Evolutionary conservation across 169 alveolate genomes (phyloP).

Genomic region (Plasmodium relictum): DNA sequence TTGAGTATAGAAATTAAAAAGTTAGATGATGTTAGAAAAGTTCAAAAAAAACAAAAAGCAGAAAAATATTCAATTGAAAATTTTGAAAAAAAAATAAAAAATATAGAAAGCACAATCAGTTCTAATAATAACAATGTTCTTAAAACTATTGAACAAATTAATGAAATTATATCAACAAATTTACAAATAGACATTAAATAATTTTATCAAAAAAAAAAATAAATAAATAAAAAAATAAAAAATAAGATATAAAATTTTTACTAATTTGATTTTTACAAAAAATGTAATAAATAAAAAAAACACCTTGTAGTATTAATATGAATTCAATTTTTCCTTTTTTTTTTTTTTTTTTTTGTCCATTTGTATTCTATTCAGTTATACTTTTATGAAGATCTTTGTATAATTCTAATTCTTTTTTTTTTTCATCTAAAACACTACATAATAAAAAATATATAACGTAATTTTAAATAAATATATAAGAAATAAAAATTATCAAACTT

Average conservation of each 20-base stretch:
- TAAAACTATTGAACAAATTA: constrained; percentile 44
- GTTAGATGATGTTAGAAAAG: constrained; percentile 54
- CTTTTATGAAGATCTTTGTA: constrained; percentile 59
- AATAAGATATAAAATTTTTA: background rate
- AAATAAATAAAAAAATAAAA: background rate
- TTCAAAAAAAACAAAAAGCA: constrained; percentile 40
- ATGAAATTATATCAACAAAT: constrained; percentile 27
- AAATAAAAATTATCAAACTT: background rate
- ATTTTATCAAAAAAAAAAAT: background rate
- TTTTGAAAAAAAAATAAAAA: constrained; percentile 46
- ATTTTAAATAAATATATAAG: background rate
- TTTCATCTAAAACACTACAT: constrained; percentile 49
- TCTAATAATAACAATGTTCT: constrained; percentile 39
- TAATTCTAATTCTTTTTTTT: constrained; percentile 57
- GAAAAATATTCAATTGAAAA: constrained; percentile 40
- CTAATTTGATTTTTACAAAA: too few relatives aligned
- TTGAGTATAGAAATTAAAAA: constrained; percentile 37
- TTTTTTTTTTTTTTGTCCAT: constrained; percentile 1
- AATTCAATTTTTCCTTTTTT: constrained; percentile 4
- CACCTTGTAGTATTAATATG: background rate
- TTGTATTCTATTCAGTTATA: constrained; percentile 5
- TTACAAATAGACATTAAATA: background rate
- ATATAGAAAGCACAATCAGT: constrained; percentile 25
- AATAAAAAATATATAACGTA: constrained; percentile 4
- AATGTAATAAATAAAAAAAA: background rate